Percentiles rank a stretch among this genome's conserved stretches.
These are phyloP conservation scores for Polychytrium aggregatum DNA, from an alignment of 192 early-diverging fungal genomes.

Conservation along the genomic window DNA sequence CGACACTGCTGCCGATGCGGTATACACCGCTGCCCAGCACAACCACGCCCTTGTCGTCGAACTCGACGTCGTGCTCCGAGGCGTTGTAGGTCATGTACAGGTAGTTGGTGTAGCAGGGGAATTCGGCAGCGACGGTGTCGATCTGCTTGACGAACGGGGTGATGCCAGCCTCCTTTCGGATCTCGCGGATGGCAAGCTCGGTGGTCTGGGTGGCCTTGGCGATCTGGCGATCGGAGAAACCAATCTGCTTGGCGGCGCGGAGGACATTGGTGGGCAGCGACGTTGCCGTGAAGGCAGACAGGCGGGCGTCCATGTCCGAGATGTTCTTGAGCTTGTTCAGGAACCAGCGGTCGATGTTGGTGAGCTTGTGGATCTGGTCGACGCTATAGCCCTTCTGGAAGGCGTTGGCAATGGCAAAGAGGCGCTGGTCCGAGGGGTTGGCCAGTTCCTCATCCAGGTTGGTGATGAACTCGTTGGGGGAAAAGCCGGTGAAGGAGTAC, in stretches of 20 bases:
- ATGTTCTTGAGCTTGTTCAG: constrained; percentile 87
- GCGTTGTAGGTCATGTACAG: constrained; percentile 98
- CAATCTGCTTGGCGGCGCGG: constrained; percentile 79
- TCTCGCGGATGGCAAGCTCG: constrained; percentile 80
- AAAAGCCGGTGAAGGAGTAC: constrained; percentile 73
- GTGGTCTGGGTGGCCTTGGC: constrained; percentile 60
- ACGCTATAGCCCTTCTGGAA: constrained; percentile 87
- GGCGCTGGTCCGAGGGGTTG: constrained; percentile 84
- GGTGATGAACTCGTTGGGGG: constrained; percentile 54
- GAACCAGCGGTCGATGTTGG: constrained; percentile 96
- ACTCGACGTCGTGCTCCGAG: constrained; percentile 78
- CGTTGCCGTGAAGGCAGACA: constrained; percentile 44
- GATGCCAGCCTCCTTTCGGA: constrained; percentile 67
- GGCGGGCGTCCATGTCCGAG: constrained; percentile 64
- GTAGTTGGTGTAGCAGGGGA: constrained; percentile 97
- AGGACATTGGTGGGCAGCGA: constrained; percentile 50
- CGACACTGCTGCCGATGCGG: constrained; percentile 95
- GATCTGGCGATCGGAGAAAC: constrained; percentile 92
- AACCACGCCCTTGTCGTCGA: constrained; percentile 92
- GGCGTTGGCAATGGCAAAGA: constrained; percentile 95
- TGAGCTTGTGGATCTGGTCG: constrained; percentile 81
- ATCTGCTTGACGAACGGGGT: constrained; percentile 97
- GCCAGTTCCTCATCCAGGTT: constrained; percentile 79
- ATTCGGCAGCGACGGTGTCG: constrained; percentile 97
- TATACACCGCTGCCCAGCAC: constrained; percentile 97